Conservation (phyloP, 306 rosid species). For the Glycine latifolia region DNA sequence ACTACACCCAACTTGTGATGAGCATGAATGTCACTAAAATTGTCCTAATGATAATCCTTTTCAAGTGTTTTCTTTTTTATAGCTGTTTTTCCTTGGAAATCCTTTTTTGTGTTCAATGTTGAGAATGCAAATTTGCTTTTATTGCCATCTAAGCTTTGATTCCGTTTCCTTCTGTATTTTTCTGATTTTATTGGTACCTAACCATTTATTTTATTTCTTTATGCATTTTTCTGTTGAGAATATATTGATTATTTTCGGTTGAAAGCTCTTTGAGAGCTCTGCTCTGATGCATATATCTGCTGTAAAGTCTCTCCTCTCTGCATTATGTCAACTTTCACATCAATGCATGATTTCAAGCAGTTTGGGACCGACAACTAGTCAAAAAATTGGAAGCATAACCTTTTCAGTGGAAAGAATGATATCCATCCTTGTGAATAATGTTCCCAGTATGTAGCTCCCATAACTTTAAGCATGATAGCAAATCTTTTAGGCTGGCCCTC, state of each 20-base stretch:
- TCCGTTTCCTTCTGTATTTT: conserved; percentile 19
- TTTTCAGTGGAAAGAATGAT: conserved; percentile 97
- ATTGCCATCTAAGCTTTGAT: conserved; percentile 18
- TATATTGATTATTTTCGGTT: conserved; percentile 42
- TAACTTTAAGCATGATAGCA: conserved; percentile 37
- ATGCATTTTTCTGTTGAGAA: conserved; percentile 33
- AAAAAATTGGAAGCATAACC: conserved; percentile 84
- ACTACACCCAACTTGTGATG: conserved; percentile 33
- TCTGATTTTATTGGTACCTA: background rate
- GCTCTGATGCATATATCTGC: conserved; percentile 92
- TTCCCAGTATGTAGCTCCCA: conserved; percentile 76
- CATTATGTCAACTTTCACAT: conserved; percentile 88
- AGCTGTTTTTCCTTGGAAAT: conserved; percentile 16
- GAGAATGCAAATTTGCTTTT: conserved; percentile 24
- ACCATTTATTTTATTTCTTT: conserved; percentile 14
- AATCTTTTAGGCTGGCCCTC: conserved; percentile 32
- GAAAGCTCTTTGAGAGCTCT: conserved; percentile 95
- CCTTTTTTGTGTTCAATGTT: conserved; percentile 19
- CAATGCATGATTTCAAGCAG: conserved; percentile 80
- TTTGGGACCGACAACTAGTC: conserved; percentile 73
- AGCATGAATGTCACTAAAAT: conserved; percentile 2
- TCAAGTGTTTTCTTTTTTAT: conserved; percentile 27
- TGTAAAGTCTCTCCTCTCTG: conserved; percentile 91
- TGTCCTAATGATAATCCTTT: conserved; percentile 20
- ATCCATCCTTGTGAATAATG: conserved; percentile 90